A percentile compares a stretch with the other conserved stretches of the same genome.
phyloP scores from a whole-genome alignment of 192 early-diverging fungal genomes.

The Linnemannia zychae region DNA sequence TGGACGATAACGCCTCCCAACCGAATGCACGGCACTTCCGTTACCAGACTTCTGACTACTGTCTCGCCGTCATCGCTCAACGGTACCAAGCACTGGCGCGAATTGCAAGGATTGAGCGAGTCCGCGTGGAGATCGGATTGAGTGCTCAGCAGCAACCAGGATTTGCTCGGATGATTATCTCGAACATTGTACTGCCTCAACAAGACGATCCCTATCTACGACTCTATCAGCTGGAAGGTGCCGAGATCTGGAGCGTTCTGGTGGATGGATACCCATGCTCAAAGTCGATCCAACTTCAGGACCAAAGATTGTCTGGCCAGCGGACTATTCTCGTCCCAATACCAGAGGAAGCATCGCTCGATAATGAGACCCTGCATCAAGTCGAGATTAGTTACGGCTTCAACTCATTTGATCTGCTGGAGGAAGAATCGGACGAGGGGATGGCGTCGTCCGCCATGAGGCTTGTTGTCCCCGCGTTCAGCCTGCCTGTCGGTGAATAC shows the following conservation, averaged over 20 bases:
- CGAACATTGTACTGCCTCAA: conserved; percentile 36
- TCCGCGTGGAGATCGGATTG: conserved; percentile 38
- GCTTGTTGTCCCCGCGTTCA: conserved; percentile 45
- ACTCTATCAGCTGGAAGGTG: conserved; percentile 43
- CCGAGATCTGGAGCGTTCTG: conserved; percentile 47
- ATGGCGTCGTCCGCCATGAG: conserved; percentile 4
- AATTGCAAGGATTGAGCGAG: conserved; percentile 50
- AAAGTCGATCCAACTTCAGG: conserved; percentile 34
- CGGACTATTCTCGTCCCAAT: conserved; percentile 46
- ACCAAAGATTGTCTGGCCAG: conserved; percentile 13
- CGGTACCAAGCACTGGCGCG: conserved; percentile 41
- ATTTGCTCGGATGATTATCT: conserved; percentile 31
- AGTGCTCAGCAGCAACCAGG: conserved; percentile 42
- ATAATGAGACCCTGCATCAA: conserved; percentile 25
- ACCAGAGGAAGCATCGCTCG: conserved; percentile 13
- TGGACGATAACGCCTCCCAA: conserved; percentile 11
- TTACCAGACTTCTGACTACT: conserved; percentile 29
- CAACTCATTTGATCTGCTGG: conserved; percentile 28
- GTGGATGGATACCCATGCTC: conserved; percentile 45
- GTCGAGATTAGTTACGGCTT: conserved; percentile 54
- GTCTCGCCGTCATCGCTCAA: conserved; percentile 33
- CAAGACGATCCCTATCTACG: conserved; percentile 43
- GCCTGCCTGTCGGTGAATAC: conserved; percentile 50
- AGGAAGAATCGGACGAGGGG: conserved; percentile 15
- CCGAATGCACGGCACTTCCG: conserved; percentile 25